Evolutionary conservation across 2,329 filamentous ascomycete genomes (phyloP).

Genomic region (Pestalotiopsis sp.): DNA sequence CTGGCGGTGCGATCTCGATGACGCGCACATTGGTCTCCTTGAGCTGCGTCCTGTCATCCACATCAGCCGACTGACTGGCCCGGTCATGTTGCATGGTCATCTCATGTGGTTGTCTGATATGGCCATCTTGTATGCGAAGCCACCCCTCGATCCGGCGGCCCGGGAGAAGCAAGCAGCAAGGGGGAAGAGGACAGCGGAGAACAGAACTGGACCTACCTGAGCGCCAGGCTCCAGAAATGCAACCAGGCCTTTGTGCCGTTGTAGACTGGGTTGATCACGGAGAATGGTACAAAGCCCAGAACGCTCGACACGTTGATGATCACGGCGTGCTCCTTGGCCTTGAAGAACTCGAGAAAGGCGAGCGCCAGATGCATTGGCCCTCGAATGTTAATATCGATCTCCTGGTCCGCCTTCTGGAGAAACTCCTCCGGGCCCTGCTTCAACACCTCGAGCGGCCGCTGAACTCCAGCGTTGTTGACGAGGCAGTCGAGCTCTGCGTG

Average conservation of each 20-base stretch:
- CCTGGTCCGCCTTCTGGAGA: constrained; percentile 54
- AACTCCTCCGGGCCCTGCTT: constrained; percentile 43
- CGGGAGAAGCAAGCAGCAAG: too few species aligned
- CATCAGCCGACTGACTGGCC: neutral
- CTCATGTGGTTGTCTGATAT: too few species aligned
- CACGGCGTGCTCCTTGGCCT: constrained; percentile 38
- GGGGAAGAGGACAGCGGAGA: too few species aligned
- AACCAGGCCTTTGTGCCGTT: constrained; percentile 62
- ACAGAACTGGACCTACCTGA: constrained; percentile 34
- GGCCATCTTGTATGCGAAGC: too few species aligned
- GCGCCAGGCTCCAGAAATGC: constrained; percentile 58
- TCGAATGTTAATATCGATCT: constrained; percentile 61
- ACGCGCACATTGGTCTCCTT: constrained; percentile 45
- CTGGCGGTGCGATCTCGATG: constrained; percentile 59
- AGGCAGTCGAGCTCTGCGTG: constrained; percentile 60
- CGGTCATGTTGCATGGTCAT: neutral
- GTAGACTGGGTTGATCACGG: constrained; percentile 59
- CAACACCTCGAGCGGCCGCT: constrained; percentile 51
- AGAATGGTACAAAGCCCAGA: constrained; percentile 55
- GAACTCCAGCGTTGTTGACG: constrained; percentile 62
- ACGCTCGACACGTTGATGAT: constrained; percentile 59
- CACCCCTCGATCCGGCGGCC: too few species aligned
- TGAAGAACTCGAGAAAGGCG: constrained; percentile 51
- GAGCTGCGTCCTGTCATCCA: constrained; percentile 42
- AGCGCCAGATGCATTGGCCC: constrained; percentile 60